These are phyloP conservation scores for Phalaenopsis aphrodite DNA, from an alignment of 106 monocot species.

Conservation along the genomic window DNA sequence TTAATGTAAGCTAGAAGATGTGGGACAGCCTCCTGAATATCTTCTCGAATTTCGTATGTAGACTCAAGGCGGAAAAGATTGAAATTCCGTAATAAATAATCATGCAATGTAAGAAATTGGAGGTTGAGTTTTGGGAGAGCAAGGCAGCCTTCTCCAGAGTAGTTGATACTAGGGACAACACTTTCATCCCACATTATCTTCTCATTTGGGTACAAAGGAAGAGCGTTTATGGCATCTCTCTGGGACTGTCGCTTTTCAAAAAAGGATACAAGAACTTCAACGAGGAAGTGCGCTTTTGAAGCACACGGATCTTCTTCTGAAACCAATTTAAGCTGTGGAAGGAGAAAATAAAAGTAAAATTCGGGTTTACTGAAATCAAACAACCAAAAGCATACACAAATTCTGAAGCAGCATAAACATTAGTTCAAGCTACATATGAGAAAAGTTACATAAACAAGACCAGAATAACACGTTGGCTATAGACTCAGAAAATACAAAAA, in stretches of 20 bases:
- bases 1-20: conserved; percentile 92
- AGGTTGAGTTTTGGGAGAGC: conserved; percentile 98
- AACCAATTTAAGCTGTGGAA: conserved; percentile 78
- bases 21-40: conserved; percentile 97
- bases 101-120: conserved; percentile 95
- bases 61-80: conserved; percentile 99
- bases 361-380: neutral
- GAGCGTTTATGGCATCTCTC: conserved; percentile 98
- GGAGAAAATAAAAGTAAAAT: neutral
- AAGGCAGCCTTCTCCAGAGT: conserved; percentile 95
- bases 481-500: neutral
- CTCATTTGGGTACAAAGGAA: conserved; percentile 96
- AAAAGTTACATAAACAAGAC: neutral
- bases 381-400: neutral
- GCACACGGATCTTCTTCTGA: conserved; percentile 83
- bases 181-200: conserved; percentile 99
- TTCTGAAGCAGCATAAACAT: neutral
- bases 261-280: conserved; percentile 76
- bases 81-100: conserved; percentile 90
- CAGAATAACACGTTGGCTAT: neutral
- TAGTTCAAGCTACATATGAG: neutral
- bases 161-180: conserved; percentile 96
- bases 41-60: conserved; percentile 98
- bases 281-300: conserved; percentile 61
- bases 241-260: conserved; percentile 98